phyloP scores from a whole-genome alignment of 495 filamentous ascomycete species.

The Saxophila tyrrhenica region DNA sequence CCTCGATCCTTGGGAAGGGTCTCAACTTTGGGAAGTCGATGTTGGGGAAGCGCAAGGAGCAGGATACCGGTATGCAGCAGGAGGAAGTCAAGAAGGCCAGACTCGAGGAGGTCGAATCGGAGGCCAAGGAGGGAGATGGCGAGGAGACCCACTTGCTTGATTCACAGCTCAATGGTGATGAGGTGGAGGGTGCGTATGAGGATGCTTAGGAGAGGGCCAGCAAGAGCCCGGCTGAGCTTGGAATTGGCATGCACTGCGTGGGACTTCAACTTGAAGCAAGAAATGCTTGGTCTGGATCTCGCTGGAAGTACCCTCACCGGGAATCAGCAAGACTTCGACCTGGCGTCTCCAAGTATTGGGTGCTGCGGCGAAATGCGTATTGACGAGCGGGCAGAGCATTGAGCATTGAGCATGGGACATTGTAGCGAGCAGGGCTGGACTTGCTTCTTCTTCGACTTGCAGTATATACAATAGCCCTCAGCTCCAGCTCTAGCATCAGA shows the following conservation, averaged over 20 bases:
- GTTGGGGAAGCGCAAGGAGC: constrained; percentile 1
- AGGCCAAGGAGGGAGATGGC: neutral
- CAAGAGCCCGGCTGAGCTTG: too few species aligned
- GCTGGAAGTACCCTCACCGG: too few species aligned
- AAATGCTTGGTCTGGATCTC: too few species aligned
- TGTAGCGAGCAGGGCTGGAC: neutral
- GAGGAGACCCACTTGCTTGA: neutral
- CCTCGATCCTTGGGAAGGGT: neutral
- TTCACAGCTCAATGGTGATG: neutral
- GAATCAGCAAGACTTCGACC: too few species aligned
- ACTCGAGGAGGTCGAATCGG: neutral
- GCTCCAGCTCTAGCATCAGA: neutral
- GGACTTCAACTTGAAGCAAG: too few species aligned
- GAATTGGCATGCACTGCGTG: too few species aligned
- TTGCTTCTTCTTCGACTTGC: neutral
- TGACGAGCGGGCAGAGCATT: too few species aligned
- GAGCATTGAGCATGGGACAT: neutral
- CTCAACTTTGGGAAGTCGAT: neutral
- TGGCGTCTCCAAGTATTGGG: too few species aligned
- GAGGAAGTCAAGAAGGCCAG: neutral
- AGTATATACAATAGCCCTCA: neutral
- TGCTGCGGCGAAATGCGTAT: too few species aligned
- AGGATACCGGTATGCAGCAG: too few species aligned
- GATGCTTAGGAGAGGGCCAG: too few species aligned
- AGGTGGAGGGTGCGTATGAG: too few species aligned